Percentiles rank a stretch among this genome's conserved stretches.
phyloP scores from a whole-genome alignment of 2,329 filamentous ascomycete species.

The Fusarium avenaceum region DNA sequence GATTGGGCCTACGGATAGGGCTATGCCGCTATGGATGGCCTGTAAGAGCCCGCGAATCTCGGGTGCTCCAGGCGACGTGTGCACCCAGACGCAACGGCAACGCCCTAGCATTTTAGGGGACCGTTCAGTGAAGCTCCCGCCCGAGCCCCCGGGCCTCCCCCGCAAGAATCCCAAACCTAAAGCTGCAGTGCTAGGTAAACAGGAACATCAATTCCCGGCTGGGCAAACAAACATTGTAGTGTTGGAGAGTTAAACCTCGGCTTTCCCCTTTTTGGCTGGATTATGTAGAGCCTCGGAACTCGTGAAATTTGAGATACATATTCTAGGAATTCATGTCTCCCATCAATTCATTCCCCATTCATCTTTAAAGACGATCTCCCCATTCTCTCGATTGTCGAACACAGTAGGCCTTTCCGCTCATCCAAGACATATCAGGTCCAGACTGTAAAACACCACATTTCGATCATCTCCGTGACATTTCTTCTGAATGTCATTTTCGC shows the following conservation, averaged over 20 bases:
- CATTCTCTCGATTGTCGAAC: background rate
- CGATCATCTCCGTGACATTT: conserved; percentile 15
- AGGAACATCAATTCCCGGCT: conserved; percentile 12
- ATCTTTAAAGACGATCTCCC: background rate
- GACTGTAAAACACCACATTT: background rate
- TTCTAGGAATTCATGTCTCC: conserved; percentile 15
- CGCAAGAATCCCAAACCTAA: background rate
- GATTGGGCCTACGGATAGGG: conserved; percentile 10
- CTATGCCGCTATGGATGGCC: background rate
- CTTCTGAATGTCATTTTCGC: background rate
- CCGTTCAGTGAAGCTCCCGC: conserved; percentile 11
- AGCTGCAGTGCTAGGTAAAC: conserved; percentile 6
- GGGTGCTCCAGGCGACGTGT: conserved; percentile 6
- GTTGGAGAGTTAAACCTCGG: conserved; percentile 37
- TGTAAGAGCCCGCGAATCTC: background rate
- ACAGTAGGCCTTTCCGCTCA: background rate
- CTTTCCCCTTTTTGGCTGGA: conserved; percentile 33
- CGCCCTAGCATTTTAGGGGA: background rate
- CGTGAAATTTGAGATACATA: conserved; percentile 3
- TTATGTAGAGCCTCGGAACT: conserved; percentile 35
- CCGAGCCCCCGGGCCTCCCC: background rate
- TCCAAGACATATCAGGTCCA: conserved; percentile 6
- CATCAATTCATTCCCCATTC: conserved; percentile 17
- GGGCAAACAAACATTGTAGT: background rate
- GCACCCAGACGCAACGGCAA: conserved; percentile 1